These are phyloP conservation scores for Coniochaeta sp. DNA, from an alignment of 2,329 filamentous ascomycete species.

Conservation along the genomic window DNA sequence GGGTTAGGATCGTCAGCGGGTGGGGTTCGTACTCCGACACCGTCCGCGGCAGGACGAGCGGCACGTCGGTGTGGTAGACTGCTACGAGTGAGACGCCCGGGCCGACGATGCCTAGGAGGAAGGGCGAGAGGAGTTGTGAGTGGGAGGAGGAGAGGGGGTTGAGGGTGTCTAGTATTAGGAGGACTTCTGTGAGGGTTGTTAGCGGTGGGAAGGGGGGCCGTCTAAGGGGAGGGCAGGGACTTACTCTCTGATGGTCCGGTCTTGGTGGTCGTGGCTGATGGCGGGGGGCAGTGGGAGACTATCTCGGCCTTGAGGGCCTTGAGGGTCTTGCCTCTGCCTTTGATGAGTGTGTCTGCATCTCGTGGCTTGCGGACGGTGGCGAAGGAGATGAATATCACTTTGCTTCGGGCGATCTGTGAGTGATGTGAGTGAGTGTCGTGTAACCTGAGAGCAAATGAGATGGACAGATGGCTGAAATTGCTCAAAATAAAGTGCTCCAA, in stretches of 20 bases:
- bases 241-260: slow-evolving; percentile 35
- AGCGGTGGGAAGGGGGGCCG: slow-evolving; percentile 3
- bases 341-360: slow-evolving; percentile 61
- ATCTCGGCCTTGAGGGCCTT: slow-evolving; percentile 54
- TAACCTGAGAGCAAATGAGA: too few relatives aligned
- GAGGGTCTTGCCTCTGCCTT: slow-evolving; percentile 52
- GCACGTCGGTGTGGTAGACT: slow-evolving; percentile 77
- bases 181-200: slow-evolving; percentile 44
- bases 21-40: slow-evolving; percentile 55
- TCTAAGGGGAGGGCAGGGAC: slow-evolving; percentile 13
- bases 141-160: slow-evolving; percentile 54
- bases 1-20: slow-evolving; percentile 65
- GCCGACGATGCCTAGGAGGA: slow-evolving; percentile 62
- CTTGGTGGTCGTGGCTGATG: slow-evolving; percentile 27
- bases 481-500: too few relatives aligned
- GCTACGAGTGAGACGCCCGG: slow-evolving; percentile 67
- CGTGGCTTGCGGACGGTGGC: slow-evolving; percentile 60
- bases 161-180: slow-evolving; percentile 76
- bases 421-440: slow-evolving; percentile 6
- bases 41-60: slow-evolving; percentile 38
- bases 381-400: slow-evolving; percentile 72
- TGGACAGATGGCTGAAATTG: too few relatives aligned
- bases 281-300: slow-evolving; percentile 38
- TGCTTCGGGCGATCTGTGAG: slow-evolving; percentile 52
- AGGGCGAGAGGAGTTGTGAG: slow-evolving; percentile 54